Conservation (phyloP, 176 grass and related monocot genomes). For the Stipa capillata region DNA sequence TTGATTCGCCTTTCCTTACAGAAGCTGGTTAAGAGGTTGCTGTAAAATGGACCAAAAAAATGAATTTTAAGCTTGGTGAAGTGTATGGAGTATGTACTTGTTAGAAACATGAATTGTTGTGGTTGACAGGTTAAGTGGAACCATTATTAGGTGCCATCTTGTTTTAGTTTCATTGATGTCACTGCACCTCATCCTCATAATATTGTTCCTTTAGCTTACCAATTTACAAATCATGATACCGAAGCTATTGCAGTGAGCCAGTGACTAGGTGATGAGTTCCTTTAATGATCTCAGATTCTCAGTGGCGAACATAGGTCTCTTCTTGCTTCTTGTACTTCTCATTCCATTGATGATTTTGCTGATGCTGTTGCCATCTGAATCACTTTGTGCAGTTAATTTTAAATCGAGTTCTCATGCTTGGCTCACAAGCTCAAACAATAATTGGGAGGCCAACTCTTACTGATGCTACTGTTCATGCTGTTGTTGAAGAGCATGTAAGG, state of each 20-base stretch:
- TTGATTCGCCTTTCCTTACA: background rate
- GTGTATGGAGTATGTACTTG: background rate
- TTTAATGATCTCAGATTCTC: background rate
- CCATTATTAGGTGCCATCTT: background rate
- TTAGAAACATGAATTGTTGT: background rate
- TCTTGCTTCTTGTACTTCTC: background rate
- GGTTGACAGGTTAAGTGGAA: background rate
- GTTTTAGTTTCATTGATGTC: background rate
- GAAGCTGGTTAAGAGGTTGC: background rate
- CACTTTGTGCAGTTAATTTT: conserved; percentile 64
- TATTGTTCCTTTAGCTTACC: background rate
- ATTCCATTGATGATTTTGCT: conserved; percentile 1
- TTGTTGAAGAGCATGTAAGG: conserved; percentile 98
- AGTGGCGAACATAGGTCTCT: background rate
- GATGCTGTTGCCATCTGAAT: conserved; percentile 16
- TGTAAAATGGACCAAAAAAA: background rate
- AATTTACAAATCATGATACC: background rate
- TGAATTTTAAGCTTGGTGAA: background rate
- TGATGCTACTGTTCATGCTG: conserved; percentile 78
- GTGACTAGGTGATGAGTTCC: background rate
- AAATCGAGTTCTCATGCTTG: conserved; percentile 87
- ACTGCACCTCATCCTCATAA: background rate
- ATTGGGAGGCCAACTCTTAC: conserved; percentile 78
- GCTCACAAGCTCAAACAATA: conserved; percentile 73
- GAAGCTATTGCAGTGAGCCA: background rate